phyloP scores from a whole-genome alignment of 345 rosid genomes.

The Eucalyptus albens region DNA sequence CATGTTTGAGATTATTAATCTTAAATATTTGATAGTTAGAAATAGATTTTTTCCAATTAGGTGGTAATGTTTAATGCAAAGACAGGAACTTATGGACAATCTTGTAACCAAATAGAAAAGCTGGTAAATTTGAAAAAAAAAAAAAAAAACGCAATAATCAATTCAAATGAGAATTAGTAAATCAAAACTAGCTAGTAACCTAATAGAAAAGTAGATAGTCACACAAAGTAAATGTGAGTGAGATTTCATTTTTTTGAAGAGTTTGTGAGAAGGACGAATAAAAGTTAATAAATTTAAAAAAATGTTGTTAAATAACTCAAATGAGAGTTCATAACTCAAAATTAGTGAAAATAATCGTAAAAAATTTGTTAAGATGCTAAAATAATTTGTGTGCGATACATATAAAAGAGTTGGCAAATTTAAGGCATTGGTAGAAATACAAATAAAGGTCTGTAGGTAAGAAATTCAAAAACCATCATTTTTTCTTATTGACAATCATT shows the following conservation, averaged over 20 bases:
- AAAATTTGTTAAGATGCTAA: rapidly evolving
- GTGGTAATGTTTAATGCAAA: neutral
- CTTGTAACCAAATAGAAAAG: neutral
- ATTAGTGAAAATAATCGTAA: neutral
- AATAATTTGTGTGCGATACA: neutral
- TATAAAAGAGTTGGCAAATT: neutral
- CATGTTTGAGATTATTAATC: neutral
- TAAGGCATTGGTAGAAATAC: neutral
- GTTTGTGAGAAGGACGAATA: neutral
- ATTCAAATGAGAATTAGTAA: neutral
- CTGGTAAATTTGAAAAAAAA: neutral
- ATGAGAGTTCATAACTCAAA: neutral
- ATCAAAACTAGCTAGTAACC: neutral
- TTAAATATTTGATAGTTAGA: neutral
- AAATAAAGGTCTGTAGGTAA: neutral
- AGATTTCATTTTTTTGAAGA: neutral
- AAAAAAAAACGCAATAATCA: neutral
- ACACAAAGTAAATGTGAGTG: neutral
- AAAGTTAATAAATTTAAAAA: neutral
- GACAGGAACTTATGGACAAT: neutral
- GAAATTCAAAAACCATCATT: neutral
- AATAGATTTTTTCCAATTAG: neutral
- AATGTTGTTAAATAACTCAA: neutral
- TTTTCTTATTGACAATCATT: neutral
- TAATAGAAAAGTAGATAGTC: neutral